Percentiles rank a stretch among this genome's conserved stretches.
Evolutionary conservation across 208 protist species (phyloP).

Genomic region (Leishmania arabica): DNA sequence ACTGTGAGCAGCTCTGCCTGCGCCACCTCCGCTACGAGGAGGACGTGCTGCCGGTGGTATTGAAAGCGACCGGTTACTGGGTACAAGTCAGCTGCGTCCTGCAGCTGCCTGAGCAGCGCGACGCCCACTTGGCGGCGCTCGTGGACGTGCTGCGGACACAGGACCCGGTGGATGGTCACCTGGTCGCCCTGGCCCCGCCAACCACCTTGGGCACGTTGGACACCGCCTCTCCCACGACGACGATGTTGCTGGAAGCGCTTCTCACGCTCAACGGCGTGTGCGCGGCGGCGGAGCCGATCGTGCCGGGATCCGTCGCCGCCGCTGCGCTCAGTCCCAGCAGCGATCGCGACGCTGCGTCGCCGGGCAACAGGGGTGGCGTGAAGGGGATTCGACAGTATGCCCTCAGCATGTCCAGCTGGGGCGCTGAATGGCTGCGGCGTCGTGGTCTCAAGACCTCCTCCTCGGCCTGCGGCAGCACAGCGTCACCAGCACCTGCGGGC

Average conservation of each 20-base stretch:
- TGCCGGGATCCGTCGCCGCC: slow-evolving; percentile 33
- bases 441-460: slow-evolving; percentile 1
- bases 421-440: slow-evolving; percentile 28
- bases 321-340: slow-evolving; percentile 14
- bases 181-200: slow-evolving; percentile 23
- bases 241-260: slow-evolving; percentile 13
- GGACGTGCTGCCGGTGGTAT: slow-evolving; percentile 48
- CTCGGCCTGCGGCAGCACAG: neutral
- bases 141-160: slow-evolving; percentile 25
- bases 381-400: neutral
- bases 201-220: slow-evolving; percentile 1
- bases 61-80: slow-evolving; percentile 51
- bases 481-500: neutral
- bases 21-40: slow-evolving; percentile 36
- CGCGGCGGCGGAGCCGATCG: slow-evolving; percentile 11
- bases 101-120: slow-evolving; percentile 38
- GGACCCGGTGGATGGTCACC: slow-evolving; percentile 26
- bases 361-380: neutral
- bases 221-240: neutral
- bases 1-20: slow-evolving; percentile 28
- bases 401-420: slow-evolving; percentile 10
- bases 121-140: slow-evolving; percentile 51
- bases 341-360: slow-evolving; percentile 12
- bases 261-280: slow-evolving; percentile 16
- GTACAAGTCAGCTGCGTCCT: slow-evolving; percentile 50